These are phyloP conservation scores for Auricularia auricula-judae DNA, from an alignment of 768 basidiomycete genomes.

Conservation along the genomic window DNA sequence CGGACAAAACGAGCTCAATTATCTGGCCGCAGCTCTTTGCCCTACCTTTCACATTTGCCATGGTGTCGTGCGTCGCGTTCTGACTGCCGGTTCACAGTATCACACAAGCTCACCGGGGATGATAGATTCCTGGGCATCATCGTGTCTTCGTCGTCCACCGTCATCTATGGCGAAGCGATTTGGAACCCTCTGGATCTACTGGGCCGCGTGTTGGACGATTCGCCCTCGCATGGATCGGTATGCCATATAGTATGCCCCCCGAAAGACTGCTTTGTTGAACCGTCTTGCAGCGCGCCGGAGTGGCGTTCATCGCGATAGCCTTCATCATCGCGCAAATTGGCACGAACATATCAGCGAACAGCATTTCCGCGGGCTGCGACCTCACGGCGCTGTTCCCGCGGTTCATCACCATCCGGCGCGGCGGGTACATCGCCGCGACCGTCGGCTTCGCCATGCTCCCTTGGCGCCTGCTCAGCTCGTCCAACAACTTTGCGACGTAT, in stretches of 20 bases:
- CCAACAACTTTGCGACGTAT: conserved; percentile 70
- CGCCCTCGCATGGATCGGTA: conserved; percentile 51
- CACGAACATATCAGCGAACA: conserved; percentile 76
- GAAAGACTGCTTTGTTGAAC: conserved; percentile 8
- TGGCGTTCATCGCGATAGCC: conserved; percentile 68
- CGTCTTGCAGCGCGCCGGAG: conserved; percentile 18
- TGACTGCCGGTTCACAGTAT: too few species aligned
- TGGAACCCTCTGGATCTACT: conserved; percentile 73
- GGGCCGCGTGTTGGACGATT: conserved; percentile 53
- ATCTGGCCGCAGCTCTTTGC: conserved; percentile 58
- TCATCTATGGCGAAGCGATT: conserved; percentile 66
- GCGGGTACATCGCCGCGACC: conserved; percentile 73
- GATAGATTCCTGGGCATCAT: conserved; percentile 67
- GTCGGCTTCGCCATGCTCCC: conserved; percentile 68
- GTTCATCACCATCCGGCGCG: conserved; percentile 75
- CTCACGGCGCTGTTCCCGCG: conserved; percentile 68
- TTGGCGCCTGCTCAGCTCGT: conserved; percentile 64
- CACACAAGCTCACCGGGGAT: too few species aligned
- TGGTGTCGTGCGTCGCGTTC: conserved; percentile 27
- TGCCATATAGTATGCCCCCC: conserved; percentile 34
- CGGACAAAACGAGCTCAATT: conserved; percentile 38
- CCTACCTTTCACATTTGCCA: conserved; percentile 59
- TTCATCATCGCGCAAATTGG: conserved; percentile 70
- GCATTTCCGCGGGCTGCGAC: conserved; percentile 75
- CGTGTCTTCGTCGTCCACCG: conserved; percentile 64